A percentile compares a stretch with the other conserved stretches of the same genome.
Evolutionary conservation across 805 yeast genomes (phyloP).

Genomic region (Starmerella powellii): DNA sequence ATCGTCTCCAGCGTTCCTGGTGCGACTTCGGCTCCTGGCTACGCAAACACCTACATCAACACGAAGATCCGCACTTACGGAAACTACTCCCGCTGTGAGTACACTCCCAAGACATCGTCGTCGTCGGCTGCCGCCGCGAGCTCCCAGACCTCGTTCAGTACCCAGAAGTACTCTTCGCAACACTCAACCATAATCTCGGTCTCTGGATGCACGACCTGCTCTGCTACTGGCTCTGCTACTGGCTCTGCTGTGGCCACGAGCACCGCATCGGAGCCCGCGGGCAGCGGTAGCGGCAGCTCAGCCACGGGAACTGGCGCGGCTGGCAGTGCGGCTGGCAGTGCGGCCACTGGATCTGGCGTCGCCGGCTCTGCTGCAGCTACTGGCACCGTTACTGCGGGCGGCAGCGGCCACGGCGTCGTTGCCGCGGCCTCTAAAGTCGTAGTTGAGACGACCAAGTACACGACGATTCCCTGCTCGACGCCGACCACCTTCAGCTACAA

Average conservation of each 20-base stretch:
- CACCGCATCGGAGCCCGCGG: too few species aligned
- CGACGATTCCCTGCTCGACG: constrained; percentile 5
- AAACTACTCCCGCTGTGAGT: constrained; percentile 1
- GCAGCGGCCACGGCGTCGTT: background rate
- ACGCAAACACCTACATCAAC: constrained; percentile 4
- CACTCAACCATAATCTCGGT: too few species aligned
- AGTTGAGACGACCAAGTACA: constrained; percentile 4
- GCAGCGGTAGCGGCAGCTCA: background rate
- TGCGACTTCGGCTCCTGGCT: constrained; percentile 13
- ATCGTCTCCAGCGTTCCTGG: constrained; percentile 14
- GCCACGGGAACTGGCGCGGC: background rate
- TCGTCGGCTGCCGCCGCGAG: background rate
- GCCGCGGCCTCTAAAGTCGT: background rate
- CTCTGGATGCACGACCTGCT: too few species aligned
- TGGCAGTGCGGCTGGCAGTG: background rate
- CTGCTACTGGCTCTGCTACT: too few species aligned
- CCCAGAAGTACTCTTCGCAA: background rate
- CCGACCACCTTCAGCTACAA: constrained; percentile 13
- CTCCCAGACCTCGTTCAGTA: background rate
- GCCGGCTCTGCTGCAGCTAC: background rate
- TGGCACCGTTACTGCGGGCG: background rate
- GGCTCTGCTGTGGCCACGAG: background rate
- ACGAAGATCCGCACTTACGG: background rate
- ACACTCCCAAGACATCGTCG: background rate
- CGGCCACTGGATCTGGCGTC: too few species aligned